Percentiles rank a stretch among this genome's conserved stretches.
Evolutionary conservation across 331 rosid species (phyloP).

Genomic region (Acacia pycnantha): DNA sequence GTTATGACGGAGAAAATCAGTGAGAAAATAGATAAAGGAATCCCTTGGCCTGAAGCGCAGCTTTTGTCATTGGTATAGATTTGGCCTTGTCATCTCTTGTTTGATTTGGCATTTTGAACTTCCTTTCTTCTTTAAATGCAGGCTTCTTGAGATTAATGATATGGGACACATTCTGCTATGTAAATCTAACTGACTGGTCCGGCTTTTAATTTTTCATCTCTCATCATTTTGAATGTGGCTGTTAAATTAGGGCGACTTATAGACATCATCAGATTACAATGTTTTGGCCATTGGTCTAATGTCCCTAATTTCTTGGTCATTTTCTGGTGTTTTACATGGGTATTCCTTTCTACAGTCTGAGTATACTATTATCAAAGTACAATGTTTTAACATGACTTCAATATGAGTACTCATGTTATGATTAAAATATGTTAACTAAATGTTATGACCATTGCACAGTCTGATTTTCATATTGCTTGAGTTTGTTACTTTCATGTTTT

Average conservation of each 20-base stretch:
- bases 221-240: constrained; percentile 10
- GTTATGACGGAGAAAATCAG: constrained; percentile 59
- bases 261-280: neutral
- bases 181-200: constrained; percentile 4
- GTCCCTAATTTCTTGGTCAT: constrained; percentile 13
- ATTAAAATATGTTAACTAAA: neutral
- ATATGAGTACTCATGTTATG: neutral
- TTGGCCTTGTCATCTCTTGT: constrained; percentile 29
- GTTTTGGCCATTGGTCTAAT: constrained; percentile 12
- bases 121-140: neutral
- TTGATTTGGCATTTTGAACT: constrained; percentile 24
- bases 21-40: constrained; percentile 39
- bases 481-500: neutral
- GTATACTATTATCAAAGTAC: too few relatives aligned
- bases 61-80: constrained; percentile 68
- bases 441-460: neutral
- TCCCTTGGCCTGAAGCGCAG: constrained; percentile 66
- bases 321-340: neutral
- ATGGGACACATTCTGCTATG: neutral
- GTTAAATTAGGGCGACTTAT: constrained; percentile 1
- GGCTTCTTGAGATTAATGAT: constrained; percentile 10
- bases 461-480: neutral
- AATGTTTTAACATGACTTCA: neutral
- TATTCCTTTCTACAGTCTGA: neutral
- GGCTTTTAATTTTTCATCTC: neutral